phyloP scores from a whole-genome alignment of 495 filamentous ascomycete species.

The Lepidopterella palustris region DNA sequence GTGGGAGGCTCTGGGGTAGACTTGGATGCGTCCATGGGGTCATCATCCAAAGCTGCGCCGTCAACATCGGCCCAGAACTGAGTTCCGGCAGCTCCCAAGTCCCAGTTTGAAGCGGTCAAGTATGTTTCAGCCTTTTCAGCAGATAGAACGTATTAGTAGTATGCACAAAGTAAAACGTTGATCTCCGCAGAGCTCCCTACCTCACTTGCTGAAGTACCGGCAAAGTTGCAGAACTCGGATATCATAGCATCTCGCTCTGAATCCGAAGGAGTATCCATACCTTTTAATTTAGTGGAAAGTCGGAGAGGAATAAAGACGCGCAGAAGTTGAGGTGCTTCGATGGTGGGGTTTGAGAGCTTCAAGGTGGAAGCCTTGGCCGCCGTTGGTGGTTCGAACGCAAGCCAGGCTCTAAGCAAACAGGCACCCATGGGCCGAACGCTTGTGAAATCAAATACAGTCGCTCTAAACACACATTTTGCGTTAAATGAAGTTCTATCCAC shows the following conservation, averaged over 20 bases:
- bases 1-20: constrained; percentile 9
- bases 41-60: constrained; percentile 36
- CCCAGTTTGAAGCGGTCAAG: constrained; percentile 61
- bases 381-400: no score
- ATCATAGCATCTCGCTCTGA: constrained; percentile 62
- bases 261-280: constrained; percentile 25
- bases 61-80: constrained; percentile 68
- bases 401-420: not conserved
- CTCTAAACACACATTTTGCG: no score
- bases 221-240: constrained; percentile 66
- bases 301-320: not conserved
- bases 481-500: no score
- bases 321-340: not conserved
- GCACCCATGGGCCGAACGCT: no score
- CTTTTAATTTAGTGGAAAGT: not conserved
- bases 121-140: constrained; percentile 59
- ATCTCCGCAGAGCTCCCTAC: constrained; percentile 45
- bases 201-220: constrained; percentile 55
- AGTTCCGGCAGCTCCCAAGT: constrained; percentile 58
- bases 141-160: constrained; percentile 8
- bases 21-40: constrained; percentile 24
- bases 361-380: not conserved
- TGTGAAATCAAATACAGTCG: no score
- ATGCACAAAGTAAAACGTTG: not conserved
- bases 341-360: not conserved